Evolutionary conservation across 345 rosid genomes (phyloP), one percentile per base, ranked within the genome.

Genomic region (Lepidium aucheri): DNA sequence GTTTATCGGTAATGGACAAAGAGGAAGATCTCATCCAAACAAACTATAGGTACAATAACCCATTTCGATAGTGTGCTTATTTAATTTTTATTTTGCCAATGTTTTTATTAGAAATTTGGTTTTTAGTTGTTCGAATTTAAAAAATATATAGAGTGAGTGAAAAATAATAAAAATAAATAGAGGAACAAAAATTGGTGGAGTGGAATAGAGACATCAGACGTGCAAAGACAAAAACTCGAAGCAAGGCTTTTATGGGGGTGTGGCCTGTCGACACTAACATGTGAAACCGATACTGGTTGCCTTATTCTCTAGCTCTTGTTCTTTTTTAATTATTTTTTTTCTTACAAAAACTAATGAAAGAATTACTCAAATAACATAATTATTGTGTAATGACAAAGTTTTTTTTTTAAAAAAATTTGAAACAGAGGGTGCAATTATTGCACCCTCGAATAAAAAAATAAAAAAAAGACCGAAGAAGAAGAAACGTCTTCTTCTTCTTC

Each of bases 221-320:
- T 71, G 6, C 38, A 26, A 64, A 20, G 70, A 72, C 76, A 72
- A 56, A 71, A 47, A 56, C 22, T 15, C 44, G 36, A 72, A 65
- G 66, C 58, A 71, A 65, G 47, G 5, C 50, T 62, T 70, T 70
- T 15, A 53, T 42, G 63, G 68, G 55, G 45, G 63, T 62, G 75
- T 54, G 69, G 64, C 70, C 15, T 72, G 54, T 72, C 71, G 71
- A 65, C 76, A 72, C 67, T 34, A 50, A 65, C 72, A 73, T 60
- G 76, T 73, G 76, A 65, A 73, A 51, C 71, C 72, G 49, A 72
- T 72, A 64, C 54, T 64, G 7, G 22, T 43, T 65, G 61, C 71
- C 71, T 57, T 73, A 58, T 58, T 73, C 72, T 73, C 71, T 58
- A 12, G 5, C 35, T 13, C n/a, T 56, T 72, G 26, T 47, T 63